Evolutionary conservation across 495 filamentous ascomycete genomes (phyloP).

Genomic region (Tuber umbilicatum): DNA sequence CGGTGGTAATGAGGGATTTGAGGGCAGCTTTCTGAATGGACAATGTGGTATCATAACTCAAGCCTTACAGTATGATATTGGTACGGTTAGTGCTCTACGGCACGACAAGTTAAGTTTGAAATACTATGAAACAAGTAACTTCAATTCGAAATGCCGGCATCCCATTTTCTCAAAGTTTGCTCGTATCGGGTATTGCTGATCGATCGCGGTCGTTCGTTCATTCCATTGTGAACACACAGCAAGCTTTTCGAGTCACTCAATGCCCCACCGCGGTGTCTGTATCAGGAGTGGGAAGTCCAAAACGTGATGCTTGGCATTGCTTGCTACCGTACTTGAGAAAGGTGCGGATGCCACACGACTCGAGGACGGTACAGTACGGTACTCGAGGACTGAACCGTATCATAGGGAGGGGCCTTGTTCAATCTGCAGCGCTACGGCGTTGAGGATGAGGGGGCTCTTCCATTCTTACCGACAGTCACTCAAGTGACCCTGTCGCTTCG

Average conservation of each 20-base stretch:
- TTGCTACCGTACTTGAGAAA: too few species aligned
- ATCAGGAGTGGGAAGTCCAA: constrained; percentile 25
- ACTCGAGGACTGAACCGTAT: too few species aligned
- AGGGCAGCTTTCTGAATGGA: neutral
- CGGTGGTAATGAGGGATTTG: neutral
- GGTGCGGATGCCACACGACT: constrained; percentile 10
- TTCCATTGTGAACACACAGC: neutral
- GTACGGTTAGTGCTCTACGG: neutral
- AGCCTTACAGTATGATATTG: neutral
- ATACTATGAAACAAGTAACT: constrained; percentile 6
- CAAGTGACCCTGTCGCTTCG: constrained; percentile 19
- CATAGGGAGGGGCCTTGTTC: constrained; percentile 17
- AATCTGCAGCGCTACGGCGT: constrained; percentile 30
- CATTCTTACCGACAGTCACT: constrained; percentile 21
- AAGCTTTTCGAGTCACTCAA: neutral
- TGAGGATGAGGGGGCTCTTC: constrained; percentile 27
- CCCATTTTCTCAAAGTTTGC: constrained; percentile 2
- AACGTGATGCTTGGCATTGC: constrained; percentile 21
- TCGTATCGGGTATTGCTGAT: neutral
- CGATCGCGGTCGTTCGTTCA: neutral
- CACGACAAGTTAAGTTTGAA: neutral
- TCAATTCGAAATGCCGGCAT: constrained; percentile 1
- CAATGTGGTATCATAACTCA: constrained; percentile 4
- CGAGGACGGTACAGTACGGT: too few species aligned
- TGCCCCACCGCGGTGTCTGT: constrained; percentile 14